Evolutionary conservation across 2,329 filamentous ascomycete species (phyloP), one percentile per base, ranked within the genome.

Genomic region (Cercospora sp.): DNA sequence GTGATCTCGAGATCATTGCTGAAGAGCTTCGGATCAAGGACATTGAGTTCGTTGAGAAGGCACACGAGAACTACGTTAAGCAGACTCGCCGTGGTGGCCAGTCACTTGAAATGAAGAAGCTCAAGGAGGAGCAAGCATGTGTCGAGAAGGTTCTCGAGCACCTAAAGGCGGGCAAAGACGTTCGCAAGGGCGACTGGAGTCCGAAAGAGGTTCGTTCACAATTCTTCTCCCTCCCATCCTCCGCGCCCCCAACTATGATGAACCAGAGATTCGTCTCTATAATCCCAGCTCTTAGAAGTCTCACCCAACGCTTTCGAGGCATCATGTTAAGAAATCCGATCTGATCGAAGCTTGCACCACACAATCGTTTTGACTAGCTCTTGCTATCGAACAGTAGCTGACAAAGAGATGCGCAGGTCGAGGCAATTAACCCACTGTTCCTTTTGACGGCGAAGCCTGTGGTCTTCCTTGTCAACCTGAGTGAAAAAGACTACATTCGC

Each of bases 241-340:
- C 12, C 12, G 1, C 48, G 10, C n/a, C 74, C 75, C 72, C 71
- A 87, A 84, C 84, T 80, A 90, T 97, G 95, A 98, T 98, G 95
- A 98, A 90, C 91, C 97, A 97, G 91, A 95, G 93, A 92, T 89
- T 87, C 85, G 87, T 92, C 93, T 94, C 91, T 91, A 93, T 87
- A 94, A 97, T 92, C 95, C 95, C 95, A 99, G 95, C 95, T 99
- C 95, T 91, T 97, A 90, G 94, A 98, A 90, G 88, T 88, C 91
- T 91, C 89, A 87, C 83, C 80, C 80, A 80, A 87, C 84, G 92
- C 89, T 87, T 64, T 86, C 85, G 91, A 92, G 91, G 86, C 85
- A 88, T 89, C 79, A 83, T 97, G 94, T 96, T 93, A 97, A 90
- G 86, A 91, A 85, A 84, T 88, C 86, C 86, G 70, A 72, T 77